These are phyloP conservation scores for Teunomyces tritomae DNA, from an alignment of 805 yeast genomes.

Conservation along the genomic window DNA sequence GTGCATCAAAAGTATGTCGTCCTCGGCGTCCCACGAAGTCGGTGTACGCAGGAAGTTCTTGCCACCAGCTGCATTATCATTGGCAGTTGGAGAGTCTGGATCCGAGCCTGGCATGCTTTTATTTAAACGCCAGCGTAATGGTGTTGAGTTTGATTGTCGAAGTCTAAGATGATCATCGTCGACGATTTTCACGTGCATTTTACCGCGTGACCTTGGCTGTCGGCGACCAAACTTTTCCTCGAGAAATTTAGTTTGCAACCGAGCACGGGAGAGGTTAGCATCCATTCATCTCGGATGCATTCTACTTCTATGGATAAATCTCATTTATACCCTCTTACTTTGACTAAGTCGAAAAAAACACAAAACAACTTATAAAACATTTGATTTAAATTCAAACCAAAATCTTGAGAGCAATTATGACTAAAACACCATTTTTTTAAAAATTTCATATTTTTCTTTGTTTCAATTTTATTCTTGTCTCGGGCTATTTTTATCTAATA, in stretches of 20 bases:
- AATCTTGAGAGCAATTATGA: not conserved
- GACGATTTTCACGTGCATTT: not conserved
- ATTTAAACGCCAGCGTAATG: slow-evolving; percentile 1
- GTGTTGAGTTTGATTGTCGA: slow-evolving; percentile 1
- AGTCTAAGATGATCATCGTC: slow-evolving; percentile 3
- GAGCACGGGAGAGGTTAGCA: not conserved
- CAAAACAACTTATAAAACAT: too few species aligned
- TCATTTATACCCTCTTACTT: too few species aligned
- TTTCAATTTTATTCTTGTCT: too few species aligned
- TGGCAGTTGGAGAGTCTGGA: not conserved
- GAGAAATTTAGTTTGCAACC: not conserved
- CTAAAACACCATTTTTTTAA: not conserved
- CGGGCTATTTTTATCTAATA: too few species aligned
- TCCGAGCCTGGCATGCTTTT: slow-evolving; percentile 1
- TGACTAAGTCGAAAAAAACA: too few species aligned
- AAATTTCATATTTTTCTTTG: not conserved
- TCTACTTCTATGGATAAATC: too few species aligned
- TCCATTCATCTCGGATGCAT: not conserved
- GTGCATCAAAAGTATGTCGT: slow-evolving; percentile 45
- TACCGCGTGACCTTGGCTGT: not conserved
- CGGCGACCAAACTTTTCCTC: not conserved
- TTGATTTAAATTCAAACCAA: too few species aligned
- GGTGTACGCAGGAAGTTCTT: slow-evolving; percentile 39
- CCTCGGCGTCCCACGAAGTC: slow-evolving; percentile 49
- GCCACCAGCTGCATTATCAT: slow-evolving; percentile 8